phyloP scores from a whole-genome alignment of 192 early-diverging fungal genomes.

The Umbelopsis vinacea region DNA sequence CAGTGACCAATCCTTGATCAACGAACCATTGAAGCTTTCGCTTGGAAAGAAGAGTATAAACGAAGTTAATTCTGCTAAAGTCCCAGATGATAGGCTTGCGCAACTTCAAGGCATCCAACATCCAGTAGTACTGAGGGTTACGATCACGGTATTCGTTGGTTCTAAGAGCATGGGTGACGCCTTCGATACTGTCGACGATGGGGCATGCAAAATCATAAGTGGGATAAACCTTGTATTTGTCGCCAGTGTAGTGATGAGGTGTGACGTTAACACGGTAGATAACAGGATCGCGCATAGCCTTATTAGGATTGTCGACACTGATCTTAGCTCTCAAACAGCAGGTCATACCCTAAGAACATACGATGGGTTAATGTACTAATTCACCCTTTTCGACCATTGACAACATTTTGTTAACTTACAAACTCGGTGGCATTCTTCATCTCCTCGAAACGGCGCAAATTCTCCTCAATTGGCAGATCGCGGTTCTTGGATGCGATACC shows the following conservation, averaged over 20 bases:
- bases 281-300: constrained; percentile 94
- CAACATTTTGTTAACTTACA: constrained; percentile 43
- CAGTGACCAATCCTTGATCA: constrained; percentile 78
- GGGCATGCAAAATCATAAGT: constrained; percentile 99
- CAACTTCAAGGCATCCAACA: constrained; percentile 83
- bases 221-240: constrained; percentile 96
- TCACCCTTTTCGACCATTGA: constrained; percentile 19
- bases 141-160: constrained; percentile 99
- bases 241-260: constrained; percentile 90
- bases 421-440: constrained; percentile 88
- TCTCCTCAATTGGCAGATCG: constrained; percentile 87
- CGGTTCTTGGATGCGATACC: constrained; percentile 84
- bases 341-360: constrained; percentile 59
- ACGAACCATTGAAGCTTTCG: constrained; percentile 98
- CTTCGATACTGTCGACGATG: constrained; percentile 93
- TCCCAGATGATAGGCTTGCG: constrained; percentile 95
- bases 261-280: constrained; percentile 93
- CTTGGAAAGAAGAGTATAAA: constrained; percentile 98
- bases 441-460: constrained; percentile 86
- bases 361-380: neutral
- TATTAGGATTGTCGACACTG: constrained; percentile 83
- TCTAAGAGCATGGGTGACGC: constrained; percentile 96
- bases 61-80: constrained; percentile 94
- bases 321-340: constrained; percentile 97
- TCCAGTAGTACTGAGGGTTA: constrained; percentile 96